Evolutionary conservation across 495 filamentous ascomycete genomes (phyloP).

Genomic region (Aspergillus wentii): DNA sequence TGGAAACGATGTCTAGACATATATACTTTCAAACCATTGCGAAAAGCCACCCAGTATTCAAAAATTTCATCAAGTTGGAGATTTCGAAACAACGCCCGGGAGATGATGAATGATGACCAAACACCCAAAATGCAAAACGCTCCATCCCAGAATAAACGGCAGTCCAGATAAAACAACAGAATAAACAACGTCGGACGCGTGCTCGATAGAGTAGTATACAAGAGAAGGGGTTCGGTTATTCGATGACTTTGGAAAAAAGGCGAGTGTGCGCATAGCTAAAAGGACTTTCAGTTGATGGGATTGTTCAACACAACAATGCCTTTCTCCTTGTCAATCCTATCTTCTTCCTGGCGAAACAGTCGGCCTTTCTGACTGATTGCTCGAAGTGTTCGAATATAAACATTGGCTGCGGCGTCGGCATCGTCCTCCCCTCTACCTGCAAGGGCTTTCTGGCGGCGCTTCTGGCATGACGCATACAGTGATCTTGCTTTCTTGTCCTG

Average conservation of each 20-base stretch:
- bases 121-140: no score
- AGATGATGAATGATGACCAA: no score
- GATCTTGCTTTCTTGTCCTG: constrained; percentile 21
- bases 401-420: constrained; percentile 21
- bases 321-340: constrained; percentile 38
- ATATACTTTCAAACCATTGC: no score
- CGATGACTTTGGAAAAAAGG: background rate
- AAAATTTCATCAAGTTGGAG: no score
- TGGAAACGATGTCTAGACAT: no score
- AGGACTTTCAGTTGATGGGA: constrained; percentile 3
- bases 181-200: no score
- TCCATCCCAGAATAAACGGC: no score
- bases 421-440: constrained; percentile 28
- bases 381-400: constrained; percentile 39
- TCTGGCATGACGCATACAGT: constrained; percentile 46
- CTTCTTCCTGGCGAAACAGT: constrained; percentile 40
- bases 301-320: constrained; percentile 27
- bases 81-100: no score
- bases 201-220: no score
- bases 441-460: constrained; percentile 47
- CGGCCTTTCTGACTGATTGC: constrained; percentile 40
- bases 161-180: no score
- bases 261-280: background rate
- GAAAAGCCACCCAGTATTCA: no score
- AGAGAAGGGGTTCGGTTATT: no score